Evolutionary conservation across 768 basidiomycete genomes (phyloP), one percentile per base, ranked within the genome.

Genomic region (Stropharia rugosoannulata): DNA sequence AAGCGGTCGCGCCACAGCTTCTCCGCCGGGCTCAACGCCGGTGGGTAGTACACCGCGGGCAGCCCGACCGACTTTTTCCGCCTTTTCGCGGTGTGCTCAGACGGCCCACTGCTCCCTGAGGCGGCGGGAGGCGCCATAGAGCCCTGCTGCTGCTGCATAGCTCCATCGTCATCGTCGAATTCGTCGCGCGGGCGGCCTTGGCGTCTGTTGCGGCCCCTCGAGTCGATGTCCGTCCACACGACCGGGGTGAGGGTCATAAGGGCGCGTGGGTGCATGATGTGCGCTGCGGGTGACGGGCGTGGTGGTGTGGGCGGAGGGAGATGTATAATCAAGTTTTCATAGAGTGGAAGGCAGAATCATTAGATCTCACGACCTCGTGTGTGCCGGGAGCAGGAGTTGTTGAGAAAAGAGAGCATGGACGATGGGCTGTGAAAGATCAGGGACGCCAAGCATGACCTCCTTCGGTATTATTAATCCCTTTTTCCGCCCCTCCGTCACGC

Each of bases 1-100:
- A 59, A 69, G 16, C 67, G 65, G 51, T 68, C 66, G 32, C 62
- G 65, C 70, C 70, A 71, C 38, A 66, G 22, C 27, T 44, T 60
- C 55, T 71, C 70, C 19, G 62, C 61, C 29, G 65, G 62, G 54
- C 59, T 66, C 19, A 69, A 59, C 7, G 57, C 22, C 2, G 65
- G 63, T 7, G 66, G 68, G 48, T 62, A 64, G 49, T 67, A 65
- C 11, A 63, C 42, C 11, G 60, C 59, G 29, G 58, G 57, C 27
- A 54, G 56, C 7, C 54, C 59, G 19, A 59, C 39, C 4, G 55
- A 44, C 49, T 60, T 60, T 42, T 53, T 56, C 35, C 54, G 59
- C 55, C 56, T 60, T 50, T 54, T 37, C 29, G 29, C 3, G 29
- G 29, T 10, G 6, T 32, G 29, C 29, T 32, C 29, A 32, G 29